phyloP scores from a whole-genome alignment of 495 filamentous ascomycete species.

The Hapsidospora chrysogenum region DNA sequence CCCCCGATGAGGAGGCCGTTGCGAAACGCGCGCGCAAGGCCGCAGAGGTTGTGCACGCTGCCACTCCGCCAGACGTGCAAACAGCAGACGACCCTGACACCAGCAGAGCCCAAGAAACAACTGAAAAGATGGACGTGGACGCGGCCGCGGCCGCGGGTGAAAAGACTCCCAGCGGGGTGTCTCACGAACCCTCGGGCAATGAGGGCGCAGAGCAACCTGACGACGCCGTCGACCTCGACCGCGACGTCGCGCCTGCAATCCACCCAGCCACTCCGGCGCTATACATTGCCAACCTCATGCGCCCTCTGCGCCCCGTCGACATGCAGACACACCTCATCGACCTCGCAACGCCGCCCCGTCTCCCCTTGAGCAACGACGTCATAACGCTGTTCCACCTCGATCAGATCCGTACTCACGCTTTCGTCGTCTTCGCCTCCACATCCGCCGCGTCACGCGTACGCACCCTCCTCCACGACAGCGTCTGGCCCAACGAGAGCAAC shows the following conservation, averaged over 20 bases:
- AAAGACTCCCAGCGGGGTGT: too few species aligned
- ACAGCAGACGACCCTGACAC: too few species aligned
- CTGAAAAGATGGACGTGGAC: too few species aligned
- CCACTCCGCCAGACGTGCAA: too few species aligned
- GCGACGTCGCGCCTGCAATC: conserved; percentile 43
- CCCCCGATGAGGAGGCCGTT: conserved; percentile 30
- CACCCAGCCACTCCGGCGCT: conserved; percentile 75
- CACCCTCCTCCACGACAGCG: conserved; percentile 51
- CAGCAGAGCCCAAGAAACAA: too few species aligned
- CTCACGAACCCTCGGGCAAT: background rate
- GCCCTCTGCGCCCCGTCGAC: conserved; percentile 51
- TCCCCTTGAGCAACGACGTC: conserved; percentile 28
- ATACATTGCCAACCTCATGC: conserved; percentile 85
- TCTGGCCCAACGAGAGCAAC: conserved; percentile 79
- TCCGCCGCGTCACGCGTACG: conserved; percentile 66
- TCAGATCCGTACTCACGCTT: conserved; percentile 71
- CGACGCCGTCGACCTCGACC: conserved; percentile 12
- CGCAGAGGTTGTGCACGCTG: conserved; percentile 2
- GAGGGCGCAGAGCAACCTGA: background rate
- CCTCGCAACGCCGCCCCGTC: conserved; percentile 44
- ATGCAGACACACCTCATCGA: conserved; percentile 50
- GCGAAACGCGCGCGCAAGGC: conserved; percentile 25
- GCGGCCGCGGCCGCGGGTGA: background rate
- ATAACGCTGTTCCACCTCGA: conserved; percentile 66
- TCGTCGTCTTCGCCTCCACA: conserved; percentile 50